Evolutionary conservation across 1,284 basidiomycete genomes (phyloP), one percentile per base, ranked within the genome.

Genomic region (Naganishia sp.): DNA sequence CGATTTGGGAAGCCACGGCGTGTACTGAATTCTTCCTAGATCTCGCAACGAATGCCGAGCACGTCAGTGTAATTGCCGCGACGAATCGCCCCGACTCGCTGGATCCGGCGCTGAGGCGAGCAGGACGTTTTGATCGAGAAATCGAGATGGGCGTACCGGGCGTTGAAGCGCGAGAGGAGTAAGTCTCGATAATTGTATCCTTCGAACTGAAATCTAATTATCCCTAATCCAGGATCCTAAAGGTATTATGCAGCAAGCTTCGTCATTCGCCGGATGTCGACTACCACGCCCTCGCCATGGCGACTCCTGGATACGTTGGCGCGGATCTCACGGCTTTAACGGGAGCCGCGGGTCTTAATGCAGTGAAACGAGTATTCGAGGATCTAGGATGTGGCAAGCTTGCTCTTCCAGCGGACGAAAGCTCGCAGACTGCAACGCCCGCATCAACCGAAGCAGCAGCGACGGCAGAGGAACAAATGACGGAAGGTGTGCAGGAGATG

Each of bases 61-160:
- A 94, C 0, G 88, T 99, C 39, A 88, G 98, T 65, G 90, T 99
- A 31, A 94, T 98, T 69, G 94, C 94, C 6, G 95, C 95, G 0
- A 98, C 94, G 0, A 99, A 98, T 77, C 84, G 95, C 50, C 94
- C 94, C 0, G 95, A 98, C 77, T 90, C 94, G 7, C 83, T 98
- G 9, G 95, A 99, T 76, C 88, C 94, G 0, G 95, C 95, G 0
- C 81, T 98, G 15, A 86, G 95, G 51, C 84, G 94, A 70, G 95
- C 94, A 2, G 95, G 95, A 2, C 83, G 95, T 47, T 99, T 99
- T 72, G 95, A 98, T 75, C 92, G 96, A 72, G 95, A 99, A 79
- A 98, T 99, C 65, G 90, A 90, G 62, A 94, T 98, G 89, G 91
- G 92, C 28, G 94, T 98, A 3, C 95, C 95, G 1, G 92, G 95